phyloP scores from a whole-genome alignment of 352 stramenopile genomes.

The Globisporangium nunn region DNA sequence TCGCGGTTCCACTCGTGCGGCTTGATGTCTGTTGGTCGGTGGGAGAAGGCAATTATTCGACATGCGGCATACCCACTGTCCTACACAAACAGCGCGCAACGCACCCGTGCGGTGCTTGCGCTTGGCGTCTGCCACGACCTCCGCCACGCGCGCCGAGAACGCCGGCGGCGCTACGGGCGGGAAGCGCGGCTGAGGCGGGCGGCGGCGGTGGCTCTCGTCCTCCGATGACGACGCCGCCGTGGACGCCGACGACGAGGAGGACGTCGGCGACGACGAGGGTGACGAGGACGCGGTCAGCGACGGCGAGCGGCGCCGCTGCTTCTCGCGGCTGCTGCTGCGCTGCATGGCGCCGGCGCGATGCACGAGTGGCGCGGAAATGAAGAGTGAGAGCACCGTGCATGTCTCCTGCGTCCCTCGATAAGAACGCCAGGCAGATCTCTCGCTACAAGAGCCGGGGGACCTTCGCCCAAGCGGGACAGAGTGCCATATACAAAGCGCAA shows the following conservation, averaged over 20 bases:
- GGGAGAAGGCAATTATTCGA: not conserved
- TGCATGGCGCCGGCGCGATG: constrained; percentile 11
- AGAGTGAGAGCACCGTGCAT: not conserved
- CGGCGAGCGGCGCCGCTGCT: constrained; percentile 24
- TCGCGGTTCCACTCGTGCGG: constrained; percentile 57
- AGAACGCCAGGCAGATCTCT: constrained; percentile 15
- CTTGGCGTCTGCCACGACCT: constrained; percentile 50
- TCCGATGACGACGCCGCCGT: constrained; percentile 21
- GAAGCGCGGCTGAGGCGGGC: constrained; percentile 26
- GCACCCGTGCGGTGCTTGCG: constrained; percentile 68
- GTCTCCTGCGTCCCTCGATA: constrained; percentile 2
- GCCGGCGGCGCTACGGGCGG: constrained; percentile 35
- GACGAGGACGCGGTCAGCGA: constrained; percentile 41
- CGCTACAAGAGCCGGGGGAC: constrained; percentile 14
- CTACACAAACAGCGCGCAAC: constrained; percentile 14
- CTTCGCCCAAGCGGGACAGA: no score
- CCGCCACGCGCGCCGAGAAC: constrained; percentile 40
- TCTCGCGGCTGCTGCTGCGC: constrained; percentile 14
- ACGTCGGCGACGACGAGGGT: constrained; percentile 28
- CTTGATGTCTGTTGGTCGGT: constrained; percentile 48
- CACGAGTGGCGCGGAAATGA: not conserved
- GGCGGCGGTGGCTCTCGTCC: constrained; percentile 15
- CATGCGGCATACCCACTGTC: not conserved
- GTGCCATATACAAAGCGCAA: not conserved
- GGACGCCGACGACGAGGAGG: constrained; percentile 30